These are phyloP conservation scores for Trypanosoma scelopori DNA, from an alignment of 208 protist genomes.

Conservation along the genomic window DNA sequence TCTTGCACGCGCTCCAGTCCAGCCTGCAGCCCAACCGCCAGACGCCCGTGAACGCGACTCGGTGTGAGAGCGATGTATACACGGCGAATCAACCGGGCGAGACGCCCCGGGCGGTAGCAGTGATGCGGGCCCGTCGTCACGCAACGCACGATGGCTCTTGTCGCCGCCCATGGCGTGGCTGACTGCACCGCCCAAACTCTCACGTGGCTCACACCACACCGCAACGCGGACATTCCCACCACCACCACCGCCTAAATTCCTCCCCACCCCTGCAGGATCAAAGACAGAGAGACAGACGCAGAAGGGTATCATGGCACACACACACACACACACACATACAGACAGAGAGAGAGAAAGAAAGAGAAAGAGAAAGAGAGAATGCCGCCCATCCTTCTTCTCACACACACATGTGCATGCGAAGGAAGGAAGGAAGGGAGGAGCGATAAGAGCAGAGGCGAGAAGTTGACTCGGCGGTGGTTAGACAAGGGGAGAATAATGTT, in stretches of 20 bases:
- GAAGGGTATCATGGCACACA: neutral
- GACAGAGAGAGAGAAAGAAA: neutral
- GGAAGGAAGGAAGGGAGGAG: neutral
- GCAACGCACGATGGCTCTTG: neutral
- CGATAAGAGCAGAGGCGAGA: neutral
- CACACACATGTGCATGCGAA: neutral
- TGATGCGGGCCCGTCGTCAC: constrained; percentile 65
- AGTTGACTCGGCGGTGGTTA: no score
- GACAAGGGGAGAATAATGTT: neutral
- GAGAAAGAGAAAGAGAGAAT: neutral
- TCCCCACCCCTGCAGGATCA: no score
- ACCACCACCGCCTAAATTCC: no score
- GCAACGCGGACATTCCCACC: constrained; percentile 2
- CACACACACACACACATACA: neutral
- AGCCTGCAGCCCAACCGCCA: constrained; percentile 50
- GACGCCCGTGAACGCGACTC: constrained; percentile 28
- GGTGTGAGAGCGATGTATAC: constrained; percentile 51
- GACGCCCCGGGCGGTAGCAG: constrained; percentile 63
- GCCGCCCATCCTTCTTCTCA: neutral
- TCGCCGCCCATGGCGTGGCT: no score
- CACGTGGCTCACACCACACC: neutral
- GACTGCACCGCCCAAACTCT: neutral
- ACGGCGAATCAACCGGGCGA: constrained; percentile 37
- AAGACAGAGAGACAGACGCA: neutral
- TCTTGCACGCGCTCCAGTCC: constrained; percentile 61